phyloP scores from a whole-genome alignment of 495 filamentous ascomycete genomes.

The Jackrogersella minutella region DNA sequence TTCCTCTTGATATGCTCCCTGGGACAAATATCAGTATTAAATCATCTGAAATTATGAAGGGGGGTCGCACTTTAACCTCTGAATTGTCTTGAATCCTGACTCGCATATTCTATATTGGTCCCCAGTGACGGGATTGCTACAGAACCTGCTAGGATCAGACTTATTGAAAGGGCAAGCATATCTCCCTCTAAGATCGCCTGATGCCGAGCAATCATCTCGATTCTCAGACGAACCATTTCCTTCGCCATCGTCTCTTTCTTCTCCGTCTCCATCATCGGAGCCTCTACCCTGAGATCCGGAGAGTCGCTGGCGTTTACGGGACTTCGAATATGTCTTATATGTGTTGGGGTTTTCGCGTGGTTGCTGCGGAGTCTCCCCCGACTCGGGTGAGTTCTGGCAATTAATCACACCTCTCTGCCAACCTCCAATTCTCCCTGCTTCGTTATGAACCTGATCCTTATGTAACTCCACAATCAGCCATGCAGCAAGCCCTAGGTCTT shows the following conservation, averaged over 20 bases:
- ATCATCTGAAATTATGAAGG: neutral
- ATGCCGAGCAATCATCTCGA: slow-evolving; percentile 6
- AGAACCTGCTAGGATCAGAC: slow-evolving; percentile 2
- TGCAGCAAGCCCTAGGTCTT: slow-evolving; percentile 16
- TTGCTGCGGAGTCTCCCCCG: neutral
- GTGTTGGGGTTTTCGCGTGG: no score
- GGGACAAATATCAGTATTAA: neutral
- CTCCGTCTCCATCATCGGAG: slow-evolving; percentile 21
- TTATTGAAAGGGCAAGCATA: slow-evolving; percentile 31
- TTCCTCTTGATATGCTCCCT: slow-evolving; percentile 31
- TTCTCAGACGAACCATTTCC: slow-evolving; percentile 8
- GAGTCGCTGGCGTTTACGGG: slow-evolving; percentile 3
- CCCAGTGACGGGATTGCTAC: slow-evolving; percentile 8
- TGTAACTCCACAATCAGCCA: slow-evolving; percentile 25
- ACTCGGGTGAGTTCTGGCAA: slow-evolving; percentile 5
- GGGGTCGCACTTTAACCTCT: slow-evolving; percentile 20
- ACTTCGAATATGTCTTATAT: neutral
- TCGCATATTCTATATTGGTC: slow-evolving; percentile 21
- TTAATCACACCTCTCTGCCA: slow-evolving; percentile 20
- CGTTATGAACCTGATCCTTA: slow-evolving; percentile 10
- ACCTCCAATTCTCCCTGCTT: slow-evolving; percentile 21
- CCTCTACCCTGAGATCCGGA: neutral
- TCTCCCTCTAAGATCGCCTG: neutral
- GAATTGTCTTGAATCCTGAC: slow-evolving; percentile 25
- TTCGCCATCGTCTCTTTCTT: slow-evolving; percentile 18